Conservation (phyloP, 441 rosid genomes). For the Francoa sonchifolia region DNA sequence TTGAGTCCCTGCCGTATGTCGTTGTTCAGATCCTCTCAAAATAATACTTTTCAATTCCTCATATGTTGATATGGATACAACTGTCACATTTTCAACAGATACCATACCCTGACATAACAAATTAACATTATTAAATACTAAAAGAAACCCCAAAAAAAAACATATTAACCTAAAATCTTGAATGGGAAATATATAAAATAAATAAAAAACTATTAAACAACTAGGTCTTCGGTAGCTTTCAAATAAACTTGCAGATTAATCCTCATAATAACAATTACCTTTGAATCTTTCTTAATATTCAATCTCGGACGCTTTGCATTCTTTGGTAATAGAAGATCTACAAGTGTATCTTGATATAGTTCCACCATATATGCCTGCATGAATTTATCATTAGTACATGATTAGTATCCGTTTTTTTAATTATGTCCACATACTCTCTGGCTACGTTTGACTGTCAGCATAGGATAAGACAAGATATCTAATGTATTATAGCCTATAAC, state of each 20-base stretch:
- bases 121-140: neutral
- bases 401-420: slow-evolving; percentile 3
- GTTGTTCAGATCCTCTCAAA: slow-evolving; percentile 64
- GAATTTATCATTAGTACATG: too few species aligned
- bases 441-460: too few species aligned
- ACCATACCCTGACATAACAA: slow-evolving; percentile 73
- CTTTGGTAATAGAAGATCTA: slow-evolving; percentile 73
- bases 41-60: slow-evolving; percentile 65
- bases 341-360: slow-evolving; percentile 84
- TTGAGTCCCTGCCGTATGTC: slow-evolving; percentile 83
- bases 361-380: slow-evolving; percentile 91
- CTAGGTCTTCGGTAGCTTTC: neutral
- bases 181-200: neutral
- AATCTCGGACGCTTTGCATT: slow-evolving; percentile 52
- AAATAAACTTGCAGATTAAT: neutral
- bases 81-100: slow-evolving; percentile 70
- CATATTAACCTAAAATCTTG: too few species aligned
- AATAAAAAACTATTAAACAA: neutral
- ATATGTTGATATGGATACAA: slow-evolving; percentile 52
- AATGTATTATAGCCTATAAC: too few species aligned
- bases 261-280: slow-evolving; percentile 37
- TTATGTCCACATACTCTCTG: too few species aligned
- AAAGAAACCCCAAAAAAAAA: neutral
- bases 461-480: too few species aligned
- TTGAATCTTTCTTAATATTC: slow-evolving; percentile 83